Base-by-base conservation (phyloP, 2,329 filamentous ascomycete genomes). In the Botrytis fragariae region DNA sequence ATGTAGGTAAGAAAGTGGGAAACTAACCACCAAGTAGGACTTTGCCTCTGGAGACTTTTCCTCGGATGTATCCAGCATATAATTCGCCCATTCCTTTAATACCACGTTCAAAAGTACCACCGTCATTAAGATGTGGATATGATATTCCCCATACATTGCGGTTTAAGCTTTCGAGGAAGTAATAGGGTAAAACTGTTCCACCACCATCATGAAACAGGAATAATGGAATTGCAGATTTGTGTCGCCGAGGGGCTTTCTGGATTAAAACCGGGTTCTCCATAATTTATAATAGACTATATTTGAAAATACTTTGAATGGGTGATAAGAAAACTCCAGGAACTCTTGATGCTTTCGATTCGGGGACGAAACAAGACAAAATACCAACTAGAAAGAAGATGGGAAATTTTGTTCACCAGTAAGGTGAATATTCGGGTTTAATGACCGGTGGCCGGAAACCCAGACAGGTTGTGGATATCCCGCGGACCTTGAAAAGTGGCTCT, bases 161-260 rank as follows among this genome's bases (percentile, higher is more conserved):
- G 35, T 45, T 39, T 20, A 71, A 61, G 32, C 69, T 71, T 71
- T 71, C 69, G 10, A 71, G 69, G 22, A 63, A 71, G 59, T 71
- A 54, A 62, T 71, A 71, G 14, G 69, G 69, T 25, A 71, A 25
- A 4, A 54, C 44, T 18, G 59, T 71, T 48, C 69, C 69, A 37
- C 69, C 69, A 22, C 69, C 69, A 64, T 71, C 69, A 71, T 64
- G 69, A 29, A 71, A 63, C 6, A 71, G 44, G 4, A 71, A 71
- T 14, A 71, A 48, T 29, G 59, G 69, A 39, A 71, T 71, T 22
- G 39, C 59, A 29, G 69, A 71, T 63, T 62, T 63, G 59, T 71
- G 29, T 39, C 69, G 32, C 22, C 69, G 39, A 63, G 54, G 32
- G 4, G 69, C 69, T 51, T 63, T 71, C 7, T 71, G 59, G 29